phyloP scores from a whole-genome alignment of 495 filamentous ascomycete species.

The Beverwykella pulmonaria region DNA sequence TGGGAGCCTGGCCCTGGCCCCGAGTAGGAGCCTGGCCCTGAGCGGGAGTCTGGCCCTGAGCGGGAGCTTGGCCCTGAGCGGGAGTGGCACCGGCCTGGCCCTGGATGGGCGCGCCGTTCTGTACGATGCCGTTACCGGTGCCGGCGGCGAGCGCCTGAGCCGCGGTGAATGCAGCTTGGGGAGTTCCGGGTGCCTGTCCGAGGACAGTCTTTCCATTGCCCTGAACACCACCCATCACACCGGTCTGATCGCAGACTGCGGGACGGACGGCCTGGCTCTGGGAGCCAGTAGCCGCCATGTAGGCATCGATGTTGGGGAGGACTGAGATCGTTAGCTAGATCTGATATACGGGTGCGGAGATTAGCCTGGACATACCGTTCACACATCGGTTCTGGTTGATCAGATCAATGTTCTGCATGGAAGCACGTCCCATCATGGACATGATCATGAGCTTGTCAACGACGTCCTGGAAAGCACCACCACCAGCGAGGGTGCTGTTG shows the following conservation, averaged over 20 bases:
- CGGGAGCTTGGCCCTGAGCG: background rate
- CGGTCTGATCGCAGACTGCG: slow-evolving; percentile 18
- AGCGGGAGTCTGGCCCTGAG: background rate
- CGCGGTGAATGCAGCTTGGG: slow-evolving; percentile 22
- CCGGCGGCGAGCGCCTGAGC: slow-evolving; percentile 1
- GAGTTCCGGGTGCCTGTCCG: slow-evolving; percentile 24
- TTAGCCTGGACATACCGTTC: slow-evolving; percentile 17
- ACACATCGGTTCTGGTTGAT: slow-evolving; percentile 35
- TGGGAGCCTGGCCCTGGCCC: too few relatives aligned
- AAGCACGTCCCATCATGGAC: slow-evolving; percentile 26
- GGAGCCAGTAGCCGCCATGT: slow-evolving; percentile 20
- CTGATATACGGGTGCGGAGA: too few relatives aligned
- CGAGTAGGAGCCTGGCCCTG: too few relatives aligned
- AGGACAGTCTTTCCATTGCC: slow-evolving; percentile 7
- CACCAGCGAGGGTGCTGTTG: slow-evolving; percentile 31
- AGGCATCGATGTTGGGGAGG: slow-evolving; percentile 31
- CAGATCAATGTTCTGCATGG: slow-evolving; percentile 27
- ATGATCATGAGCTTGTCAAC: slow-evolving; percentile 36
- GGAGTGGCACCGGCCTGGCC: background rate
- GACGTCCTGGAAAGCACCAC: slow-evolving; percentile 34
- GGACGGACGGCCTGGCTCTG: slow-evolving; percentile 14
- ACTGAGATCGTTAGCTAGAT: background rate
- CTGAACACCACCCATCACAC: slow-evolving; percentile 27
- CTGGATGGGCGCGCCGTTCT: background rate
- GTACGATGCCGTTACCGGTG: slow-evolving; percentile 6